Evolutionary conservation across 352 stramenopile species (phyloP), one percentile per base, ranked within the genome.

Genomic region (Pythium pyrilobum): DNA sequence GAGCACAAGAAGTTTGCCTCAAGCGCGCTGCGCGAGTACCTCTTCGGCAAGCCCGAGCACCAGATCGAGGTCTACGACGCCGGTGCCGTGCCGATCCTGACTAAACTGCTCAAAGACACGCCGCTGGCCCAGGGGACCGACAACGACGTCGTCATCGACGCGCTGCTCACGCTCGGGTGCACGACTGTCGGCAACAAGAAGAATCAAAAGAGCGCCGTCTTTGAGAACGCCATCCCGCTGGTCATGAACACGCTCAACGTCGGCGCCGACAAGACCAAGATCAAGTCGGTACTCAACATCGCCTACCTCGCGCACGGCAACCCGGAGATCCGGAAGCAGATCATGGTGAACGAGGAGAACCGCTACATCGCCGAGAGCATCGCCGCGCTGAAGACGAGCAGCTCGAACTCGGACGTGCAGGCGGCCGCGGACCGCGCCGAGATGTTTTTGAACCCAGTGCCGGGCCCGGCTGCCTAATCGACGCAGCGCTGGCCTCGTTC

Each of bases 221-320:
- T 56, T 23, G 49, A 56, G 24, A 38, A 31, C 9, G 38, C 41
- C 2, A 34, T 49, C 21, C 20, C 28, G 13, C n/a, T 36, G 24
- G 34, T 44, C 36, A 38, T 38, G 16, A 21, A 4, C 9, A n/a
- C 45, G 31, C 24, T 43, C 16, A 2, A 23, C 8, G 18, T 20
- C 25, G 23, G 9, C 23, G n/a, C 18, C 16, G 36, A 39, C 0
- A 21, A 20, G 20, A 32, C 43, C 13, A 42, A 53, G 34, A 33
- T 21, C 47, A 55, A 55, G 36, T 23, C 36, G 10, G 24, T 46
- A n/a, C 34, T 55, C 16, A 28, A 46, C 34, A 34, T 55, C 12
- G 47, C 23, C 8, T 55, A 55, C 47, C 25, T 43, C 34, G 47
- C 47, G 7, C 36, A 55, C 16, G 47, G 34, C 32, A 55, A 45